Conservation (phyloP, 306 rosid species). For the Myrica gale region DNA sequence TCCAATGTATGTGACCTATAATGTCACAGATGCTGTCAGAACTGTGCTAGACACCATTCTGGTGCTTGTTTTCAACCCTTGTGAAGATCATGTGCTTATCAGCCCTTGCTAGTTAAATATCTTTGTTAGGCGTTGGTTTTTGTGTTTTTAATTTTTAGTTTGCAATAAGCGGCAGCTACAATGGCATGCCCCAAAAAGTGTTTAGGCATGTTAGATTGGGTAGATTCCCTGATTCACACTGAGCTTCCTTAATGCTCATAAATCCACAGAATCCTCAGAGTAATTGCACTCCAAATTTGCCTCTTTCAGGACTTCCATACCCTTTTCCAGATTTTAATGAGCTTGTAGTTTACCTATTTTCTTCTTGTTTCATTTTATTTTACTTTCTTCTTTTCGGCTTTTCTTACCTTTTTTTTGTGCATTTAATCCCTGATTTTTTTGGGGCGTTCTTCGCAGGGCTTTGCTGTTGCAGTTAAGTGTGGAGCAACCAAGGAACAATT, state of each 20-base stretch:
- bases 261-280: background rate
- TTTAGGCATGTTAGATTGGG: background rate
- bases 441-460: background rate
- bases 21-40: background rate
- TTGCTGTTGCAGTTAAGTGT: slow-evolving; percentile 77
- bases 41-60: background rate
- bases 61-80: background rate
- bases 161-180: too few relatives aligned
- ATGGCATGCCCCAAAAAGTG: background rate
- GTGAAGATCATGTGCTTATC: too few relatives aligned
- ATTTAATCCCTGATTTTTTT: background rate
- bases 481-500: slow-evolving; percentile 96
- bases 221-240: background rate
- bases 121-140: background rate
- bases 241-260: background rate
- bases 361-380: background rate
- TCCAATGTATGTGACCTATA: background rate
- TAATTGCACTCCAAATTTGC: background rate
- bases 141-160: too few relatives aligned
- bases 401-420: background rate
- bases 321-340: background rate
- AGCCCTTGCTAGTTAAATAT: background rate
- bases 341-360: background rate
- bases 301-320: background rate
- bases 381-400: too few relatives aligned